A percentile compares a stretch with the other conserved stretches of the same genome.
phyloP scores from a whole-genome alignment of 2,329 filamentous ascomycete genomes.

The Fusarium nodosum region DNA sequence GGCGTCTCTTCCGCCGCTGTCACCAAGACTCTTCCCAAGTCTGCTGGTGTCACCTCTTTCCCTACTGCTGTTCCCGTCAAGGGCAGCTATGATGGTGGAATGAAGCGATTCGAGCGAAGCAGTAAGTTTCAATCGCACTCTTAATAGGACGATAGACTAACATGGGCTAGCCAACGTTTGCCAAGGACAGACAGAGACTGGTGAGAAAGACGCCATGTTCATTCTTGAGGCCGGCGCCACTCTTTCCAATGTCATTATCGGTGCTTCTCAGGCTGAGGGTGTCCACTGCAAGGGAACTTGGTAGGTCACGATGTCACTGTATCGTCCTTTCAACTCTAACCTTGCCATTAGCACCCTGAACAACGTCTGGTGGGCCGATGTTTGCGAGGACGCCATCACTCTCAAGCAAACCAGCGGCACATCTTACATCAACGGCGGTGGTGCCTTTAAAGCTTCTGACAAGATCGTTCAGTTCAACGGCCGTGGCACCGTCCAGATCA shows the following conservation, averaged over 20 bases:
- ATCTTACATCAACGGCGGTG: conserved; percentile 55
- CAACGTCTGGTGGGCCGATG: conserved; percentile 58
- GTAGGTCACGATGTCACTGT: background rate
- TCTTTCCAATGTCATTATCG: conserved; percentile 67
- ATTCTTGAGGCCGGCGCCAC: conserved; percentile 64
- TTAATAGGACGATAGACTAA: background rate
- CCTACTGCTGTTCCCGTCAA: conserved; percentile 42
- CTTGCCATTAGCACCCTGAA: conserved; percentile 46
- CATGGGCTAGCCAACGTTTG: conserved; percentile 39
- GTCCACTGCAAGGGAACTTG: conserved; percentile 65
- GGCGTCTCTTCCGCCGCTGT: conserved; percentile 40
- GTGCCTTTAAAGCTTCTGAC: conserved; percentile 38
- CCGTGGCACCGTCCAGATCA: conserved; percentile 56
- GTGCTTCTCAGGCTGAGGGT: conserved; percentile 63
- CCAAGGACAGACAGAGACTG: conserved; percentile 48
- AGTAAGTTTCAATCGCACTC: conserved; percentile 10
- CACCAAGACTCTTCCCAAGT: conserved; percentile 43
- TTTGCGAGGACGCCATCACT: conserved; percentile 56
- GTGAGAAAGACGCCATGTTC: conserved; percentile 61
- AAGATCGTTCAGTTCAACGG: conserved; percentile 59
- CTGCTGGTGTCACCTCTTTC: conserved; percentile 35
- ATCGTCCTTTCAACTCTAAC: background rate
- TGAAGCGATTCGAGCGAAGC: conserved; percentile 43
- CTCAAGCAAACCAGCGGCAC: conserved; percentile 58
- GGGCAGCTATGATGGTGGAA: conserved; percentile 41